phyloP scores from a whole-genome alignment of 1,284 basidiomycete genomes.

The Pseudozyma thailandica region DNA sequence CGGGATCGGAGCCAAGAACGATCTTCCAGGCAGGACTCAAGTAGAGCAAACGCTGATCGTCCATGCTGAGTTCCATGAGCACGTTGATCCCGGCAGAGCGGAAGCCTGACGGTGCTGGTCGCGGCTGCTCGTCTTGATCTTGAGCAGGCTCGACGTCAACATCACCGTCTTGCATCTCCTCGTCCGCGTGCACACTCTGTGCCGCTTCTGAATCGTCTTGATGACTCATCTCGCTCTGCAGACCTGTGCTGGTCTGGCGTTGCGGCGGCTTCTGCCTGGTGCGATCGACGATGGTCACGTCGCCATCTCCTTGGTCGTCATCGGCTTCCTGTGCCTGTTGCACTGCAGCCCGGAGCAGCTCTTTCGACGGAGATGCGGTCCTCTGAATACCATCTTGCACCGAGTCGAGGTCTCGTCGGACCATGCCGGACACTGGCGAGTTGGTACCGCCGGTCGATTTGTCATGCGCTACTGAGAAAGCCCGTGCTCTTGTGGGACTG shows the following conservation, averaged over 20 bases:
- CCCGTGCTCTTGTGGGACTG: conserved; percentile 34
- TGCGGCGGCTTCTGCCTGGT: conserved; percentile 10
- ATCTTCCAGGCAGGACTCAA: conserved; percentile 93
- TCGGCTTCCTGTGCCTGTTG: conserved; percentile 2
- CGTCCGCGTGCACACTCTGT: conserved; percentile 57
- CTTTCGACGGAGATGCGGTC: conserved; percentile 11
- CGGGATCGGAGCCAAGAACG: conserved; percentile 85
- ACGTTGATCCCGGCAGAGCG: conserved; percentile 54
- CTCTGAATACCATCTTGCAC: conserved; percentile 6
- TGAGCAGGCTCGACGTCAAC: conserved; percentile 2
- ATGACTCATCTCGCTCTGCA: neutral
- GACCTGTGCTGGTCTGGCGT: conserved; percentile 17
- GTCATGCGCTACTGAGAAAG: conserved; percentile 25
- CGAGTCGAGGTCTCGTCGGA: conserved; percentile 15
- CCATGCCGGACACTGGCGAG: conserved; percentile 52
- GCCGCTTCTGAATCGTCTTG: conserved; percentile 55
- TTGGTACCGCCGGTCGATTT: conserved; percentile 43
- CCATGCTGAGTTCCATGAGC: conserved; percentile 91
- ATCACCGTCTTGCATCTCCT: conserved; percentile 77
- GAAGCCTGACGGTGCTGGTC: conserved; percentile 22
- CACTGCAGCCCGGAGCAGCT: neutral
- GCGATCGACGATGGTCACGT: conserved; percentile 45
- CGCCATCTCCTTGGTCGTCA: conserved; percentile 32
- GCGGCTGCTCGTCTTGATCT: conserved; percentile 3
- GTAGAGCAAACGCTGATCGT: conserved; percentile 87